Conservation (phyloP, 2,329 filamentous ascomycete species). For the Xylaria sp. region DNA sequence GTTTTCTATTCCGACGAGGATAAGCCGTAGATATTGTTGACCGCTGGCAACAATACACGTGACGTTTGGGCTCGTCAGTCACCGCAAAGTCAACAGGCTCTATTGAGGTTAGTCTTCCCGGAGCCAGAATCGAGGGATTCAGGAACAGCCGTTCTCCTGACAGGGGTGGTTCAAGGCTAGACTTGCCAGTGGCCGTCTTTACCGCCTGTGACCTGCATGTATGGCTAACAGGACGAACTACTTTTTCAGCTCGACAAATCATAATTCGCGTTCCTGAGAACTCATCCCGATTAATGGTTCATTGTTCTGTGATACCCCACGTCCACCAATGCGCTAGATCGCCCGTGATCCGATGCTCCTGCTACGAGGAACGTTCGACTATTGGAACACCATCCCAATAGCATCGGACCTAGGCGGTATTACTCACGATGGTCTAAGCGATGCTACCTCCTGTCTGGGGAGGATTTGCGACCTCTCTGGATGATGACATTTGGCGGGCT, state of each 20-base stretch:
- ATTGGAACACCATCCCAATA: slow-evolving; percentile 13
- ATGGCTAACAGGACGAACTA: slow-evolving; percentile 21
- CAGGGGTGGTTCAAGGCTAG: slow-evolving; percentile 5
- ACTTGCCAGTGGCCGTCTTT: slow-evolving; percentile 29
- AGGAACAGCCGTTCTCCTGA: slow-evolving; percentile 18
- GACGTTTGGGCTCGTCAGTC: neutral
- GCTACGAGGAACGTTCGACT: neutral
- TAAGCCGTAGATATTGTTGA: neutral
- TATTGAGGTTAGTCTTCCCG: slow-evolving; percentile 2
- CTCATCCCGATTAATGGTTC: slow-evolving; percentile 20
- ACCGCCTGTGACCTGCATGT: slow-evolving; percentile 34
- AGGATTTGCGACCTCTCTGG: neutral
- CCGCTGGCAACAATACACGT: neutral
- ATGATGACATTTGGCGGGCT: neutral
- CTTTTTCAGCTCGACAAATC: slow-evolving; percentile 32
- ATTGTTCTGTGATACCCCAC: slow-evolving; percentile 19
- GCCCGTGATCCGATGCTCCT: neutral
- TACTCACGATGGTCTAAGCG: neutral
- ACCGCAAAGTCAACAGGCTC: neutral
- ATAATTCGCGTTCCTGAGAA: slow-evolving; percentile 23
- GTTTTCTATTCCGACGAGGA: too few relatives aligned
- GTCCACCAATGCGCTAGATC: slow-evolving; percentile 6
- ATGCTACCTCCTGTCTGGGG: slow-evolving; percentile 17
- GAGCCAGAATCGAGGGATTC: slow-evolving; percentile 13
- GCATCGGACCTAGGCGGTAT: slow-evolving; percentile 8